These are phyloP conservation scores for Cyathus pygmaeus DNA, from an alignment of 1,284 basidiomycete species.

Conservation along the genomic window DNA sequence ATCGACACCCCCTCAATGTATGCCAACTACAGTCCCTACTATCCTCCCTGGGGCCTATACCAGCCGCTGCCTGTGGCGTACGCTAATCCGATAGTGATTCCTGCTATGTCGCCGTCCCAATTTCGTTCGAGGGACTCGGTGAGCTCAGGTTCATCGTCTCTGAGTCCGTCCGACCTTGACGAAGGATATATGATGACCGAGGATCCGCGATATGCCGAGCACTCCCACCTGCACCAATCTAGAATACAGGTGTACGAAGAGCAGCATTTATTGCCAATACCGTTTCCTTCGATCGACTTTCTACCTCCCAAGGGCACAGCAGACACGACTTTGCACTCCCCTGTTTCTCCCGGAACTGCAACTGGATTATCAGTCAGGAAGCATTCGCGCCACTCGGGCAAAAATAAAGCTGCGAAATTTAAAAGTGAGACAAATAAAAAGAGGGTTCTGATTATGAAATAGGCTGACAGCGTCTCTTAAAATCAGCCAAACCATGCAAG, in stretches of 20 bases:
- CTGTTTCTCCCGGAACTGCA: too few relatives aligned
- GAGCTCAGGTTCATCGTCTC: constrained; percentile 25
- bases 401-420: constrained; percentile 47
- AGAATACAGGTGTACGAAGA: constrained; percentile 42
- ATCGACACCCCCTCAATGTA: constrained; percentile 16
- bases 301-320: too few relatives aligned
- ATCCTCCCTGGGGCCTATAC: constrained; percentile 16
- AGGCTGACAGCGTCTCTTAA: background rate
- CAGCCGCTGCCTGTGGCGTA: background rate
- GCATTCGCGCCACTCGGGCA: background rate
- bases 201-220: constrained; percentile 50
- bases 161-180: constrained; percentile 43
- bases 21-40: constrained; percentile 20
- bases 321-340: too few relatives aligned
- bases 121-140: background rate
- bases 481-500: constrained; percentile 72
- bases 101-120: too few relatives aligned
- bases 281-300: constrained; percentile 27
- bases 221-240: constrained; percentile 50
- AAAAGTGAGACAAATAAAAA: constrained; percentile 45
- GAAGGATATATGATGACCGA: constrained; percentile 44
- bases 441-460: too few relatives aligned
- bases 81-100: too few relatives aligned
- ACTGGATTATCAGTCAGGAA: too few relatives aligned
- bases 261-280: constrained; percentile 41